phyloP scores from a whole-genome alignment of 495 filamentous ascomycete genomes.

The Apiosordaria backusii region DNA sequence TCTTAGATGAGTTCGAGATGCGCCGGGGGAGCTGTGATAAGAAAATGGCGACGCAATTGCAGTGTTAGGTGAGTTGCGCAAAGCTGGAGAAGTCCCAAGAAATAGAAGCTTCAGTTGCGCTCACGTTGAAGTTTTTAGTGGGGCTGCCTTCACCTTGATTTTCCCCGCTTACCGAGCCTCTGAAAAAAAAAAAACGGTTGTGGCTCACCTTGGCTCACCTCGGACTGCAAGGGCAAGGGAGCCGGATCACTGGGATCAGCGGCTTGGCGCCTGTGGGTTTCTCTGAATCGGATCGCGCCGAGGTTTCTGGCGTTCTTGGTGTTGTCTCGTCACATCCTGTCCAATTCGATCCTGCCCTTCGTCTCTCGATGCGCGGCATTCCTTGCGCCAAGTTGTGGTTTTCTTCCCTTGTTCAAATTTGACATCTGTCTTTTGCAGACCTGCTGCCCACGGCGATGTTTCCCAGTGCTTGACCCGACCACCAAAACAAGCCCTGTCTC shows the following conservation, averaged over 20 bases:
- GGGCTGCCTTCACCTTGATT: conserved; percentile 9
- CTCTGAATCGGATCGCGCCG: conserved; percentile 7
- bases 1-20: background rate
- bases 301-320: conserved; percentile 11
- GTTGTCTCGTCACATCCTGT: background rate
- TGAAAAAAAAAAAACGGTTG: background rate
- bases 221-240: background rate
- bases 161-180: background rate
- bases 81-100: background rate
- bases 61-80: background rate
- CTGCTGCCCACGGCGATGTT: background rate
- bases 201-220: background rate
- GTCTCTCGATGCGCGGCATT: background rate
- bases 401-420: background rate
- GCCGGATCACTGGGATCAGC: background rate
- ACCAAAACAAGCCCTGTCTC: background rate
- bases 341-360: background rate
- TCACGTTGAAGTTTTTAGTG: conserved; percentile 36
- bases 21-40: background rate
- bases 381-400: background rate
- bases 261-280: conserved; percentile 8
- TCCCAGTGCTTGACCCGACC: background rate
- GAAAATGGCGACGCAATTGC: background rate
- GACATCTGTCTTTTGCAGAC: background rate
- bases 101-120: background rate